Base-by-base conservation (phyloP, 1,284 basidiomycete genomes). In the Fistulinella staudtii region DNA sequence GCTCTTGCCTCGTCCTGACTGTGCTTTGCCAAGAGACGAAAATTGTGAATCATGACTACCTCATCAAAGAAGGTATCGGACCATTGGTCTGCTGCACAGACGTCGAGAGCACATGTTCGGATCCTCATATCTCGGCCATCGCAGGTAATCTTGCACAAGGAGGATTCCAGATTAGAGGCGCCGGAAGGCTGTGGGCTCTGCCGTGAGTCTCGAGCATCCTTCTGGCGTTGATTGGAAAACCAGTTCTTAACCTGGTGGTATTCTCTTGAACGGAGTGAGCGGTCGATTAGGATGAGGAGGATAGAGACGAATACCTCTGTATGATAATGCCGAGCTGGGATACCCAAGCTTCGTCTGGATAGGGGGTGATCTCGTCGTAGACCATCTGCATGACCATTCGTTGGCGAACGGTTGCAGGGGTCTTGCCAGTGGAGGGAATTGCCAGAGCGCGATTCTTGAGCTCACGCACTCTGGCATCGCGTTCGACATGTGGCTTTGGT, bases 241-340 rank as follows among this genome's bases (percentile, higher is more conserved):
- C 77, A 80, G 52, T 78, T 78, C 58, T 76, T 78, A 42, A 80
- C 72, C 60, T 79, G 77, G 49, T 71, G 72, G 49, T 74, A 74
- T 35, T 76, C 70, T 51, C 77, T 79, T 52, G 34, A 23, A 39
- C 41, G 43, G 14, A 29, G 44, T 59, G 36, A 47, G 55, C 48
- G 14, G 36, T 41, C 29, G 36, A n/a, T 4, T 6, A 37, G 33
- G 17, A 29, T n/a, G 22, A 17, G 21, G 20, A 36, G 30, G 18
- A 24, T 17, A 21, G n/a, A 18, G 21, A 18, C n/a, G 63, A 10
- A 49, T 49, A 77, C 77, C 76, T 65, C 47, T 69, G 64, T 47
- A 80, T 72, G 54, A 77, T 64, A 44, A 80, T 60, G 22, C 70
- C 71, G 52, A 76, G 71, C 13, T 63, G 61, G 8, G 61, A 61